Evolutionary conservation across 441 rosid species (phyloP), one percentile per base, ranked within the genome.

Genomic region (Pelargonium myrrhifolium): DNA sequence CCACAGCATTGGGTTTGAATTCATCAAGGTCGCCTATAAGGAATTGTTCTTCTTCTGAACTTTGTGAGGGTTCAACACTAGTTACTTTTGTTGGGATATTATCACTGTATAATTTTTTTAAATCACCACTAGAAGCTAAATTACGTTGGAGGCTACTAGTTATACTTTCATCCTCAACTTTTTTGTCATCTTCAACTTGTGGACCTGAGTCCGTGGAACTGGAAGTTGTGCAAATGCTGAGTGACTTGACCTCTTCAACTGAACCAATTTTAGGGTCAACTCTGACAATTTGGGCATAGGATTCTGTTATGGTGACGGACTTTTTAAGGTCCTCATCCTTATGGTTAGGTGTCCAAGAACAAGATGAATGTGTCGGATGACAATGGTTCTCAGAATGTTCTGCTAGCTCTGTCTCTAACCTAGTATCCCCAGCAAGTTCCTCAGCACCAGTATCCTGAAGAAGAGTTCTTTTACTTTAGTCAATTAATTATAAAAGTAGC

Each of bases 31-130:
- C 98, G 71, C 91, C 69, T 70, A 94, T 87, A 74, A 73, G 77
- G 75, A 94, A 88, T 37, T 92, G 94, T 70, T 86, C 89, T 51
- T 84, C 99, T 72, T 85, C 91, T 65, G 81, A 81, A 75, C 79
- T 73, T 75, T 85, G 84, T 26, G 79, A 75, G 26, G 66, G 73
- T 66, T 75, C 75, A 77, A 71, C 31, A 53, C 81, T 79, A 65
- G 15, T 61, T 17, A 69, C 67, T 68, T 74, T 76, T 40, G 66
- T 67, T 62, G 77, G 67, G 69, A 67, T 75, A 74, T 69, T 45
- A 55, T 68, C 77, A 64, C 64, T 70, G 68, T 59, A 28, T 74
- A 20, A 67, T 68, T 71, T 75, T 60, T 77, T 73, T 39, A 71
- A 58, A 56, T 72, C 75, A 73, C 69, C 68, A 70, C 66, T 35